These are phyloP conservation scores for Citrullus amarus DNA, from an alignment of 306 rosid species.

Conservation along the genomic window DNA sequence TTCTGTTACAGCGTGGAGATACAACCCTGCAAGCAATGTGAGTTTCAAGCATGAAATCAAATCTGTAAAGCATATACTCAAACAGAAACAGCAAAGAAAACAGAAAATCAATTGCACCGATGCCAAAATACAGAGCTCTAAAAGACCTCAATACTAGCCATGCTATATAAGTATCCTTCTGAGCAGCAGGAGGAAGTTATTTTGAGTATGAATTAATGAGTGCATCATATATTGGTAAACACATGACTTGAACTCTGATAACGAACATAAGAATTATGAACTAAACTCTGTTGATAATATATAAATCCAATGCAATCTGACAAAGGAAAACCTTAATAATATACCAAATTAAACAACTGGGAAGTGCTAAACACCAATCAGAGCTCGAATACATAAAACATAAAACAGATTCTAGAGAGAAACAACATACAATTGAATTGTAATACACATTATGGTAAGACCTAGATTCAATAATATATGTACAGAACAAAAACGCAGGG, in stretches of 20 bases:
- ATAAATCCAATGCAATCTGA: neutral
- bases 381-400: neutral
- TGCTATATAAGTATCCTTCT: too few species aligned
- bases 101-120: neutral
- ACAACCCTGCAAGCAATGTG: conserved; percentile 40
- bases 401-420: neutral
- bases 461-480: neutral
- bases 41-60: neutral
- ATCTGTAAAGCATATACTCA: neutral
- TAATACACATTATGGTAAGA: neutral
- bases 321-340: neutral
- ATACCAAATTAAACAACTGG: neutral
- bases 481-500: neutral
- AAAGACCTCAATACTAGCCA: neutral
- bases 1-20: conserved; percentile 80
- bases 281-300: neutral
- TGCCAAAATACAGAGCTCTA: neutral
- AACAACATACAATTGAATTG: neutral
- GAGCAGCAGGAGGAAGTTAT: neutral
- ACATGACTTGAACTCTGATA: neutral
- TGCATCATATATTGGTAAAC: neutral
- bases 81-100: neutral
- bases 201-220: neutral
- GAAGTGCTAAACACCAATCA: neutral
- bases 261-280: neutral